phyloP scores from a whole-genome alignment of 257 asterid genomes.

The Ophiorrhiza pumila region DNA sequence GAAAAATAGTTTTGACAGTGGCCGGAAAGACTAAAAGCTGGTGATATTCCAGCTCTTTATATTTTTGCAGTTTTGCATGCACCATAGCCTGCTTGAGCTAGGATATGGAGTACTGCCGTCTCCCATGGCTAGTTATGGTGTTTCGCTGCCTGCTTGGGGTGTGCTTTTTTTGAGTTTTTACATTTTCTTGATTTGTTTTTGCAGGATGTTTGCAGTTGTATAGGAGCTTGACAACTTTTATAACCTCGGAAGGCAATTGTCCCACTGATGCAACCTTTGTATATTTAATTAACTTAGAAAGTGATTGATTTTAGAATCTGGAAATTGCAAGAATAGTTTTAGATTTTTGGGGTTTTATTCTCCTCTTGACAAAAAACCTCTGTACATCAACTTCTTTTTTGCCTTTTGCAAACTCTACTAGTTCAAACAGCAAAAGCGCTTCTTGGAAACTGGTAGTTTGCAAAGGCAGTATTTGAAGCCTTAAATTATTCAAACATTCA shows the following conservation, averaged over 20 bases:
- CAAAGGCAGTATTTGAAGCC: no score
- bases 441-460: background rate
- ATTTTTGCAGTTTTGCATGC: background rate
- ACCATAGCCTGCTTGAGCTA: background rate
- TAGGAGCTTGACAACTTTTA: constrained; percentile 28
- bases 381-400: constrained; percentile 11
- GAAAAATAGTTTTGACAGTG: background rate
- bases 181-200: background rate
- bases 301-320: constrained; percentile 18
- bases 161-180: background rate
- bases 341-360: constrained; percentile 9
- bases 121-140: background rate
- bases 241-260: constrained; percentile 16
- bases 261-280: constrained; percentile 22
- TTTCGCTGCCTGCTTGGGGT: background rate
- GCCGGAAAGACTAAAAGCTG: no score
- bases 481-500: no score
- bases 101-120: background rate
- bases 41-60: background rate
- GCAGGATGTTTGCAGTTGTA: constrained; percentile 34
- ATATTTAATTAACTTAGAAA: constrained; percentile 24
- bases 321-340: constrained; percentile 3
- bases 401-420: constrained; percentile 1
- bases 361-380: background rate
- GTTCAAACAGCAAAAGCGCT: constrained; percentile 2